A percentile compares a stretch with the other conserved stretches of the same genome.
Conservation (phyloP, 164 flowering plant genomes). For the Magnolia changhungtana region DNA sequence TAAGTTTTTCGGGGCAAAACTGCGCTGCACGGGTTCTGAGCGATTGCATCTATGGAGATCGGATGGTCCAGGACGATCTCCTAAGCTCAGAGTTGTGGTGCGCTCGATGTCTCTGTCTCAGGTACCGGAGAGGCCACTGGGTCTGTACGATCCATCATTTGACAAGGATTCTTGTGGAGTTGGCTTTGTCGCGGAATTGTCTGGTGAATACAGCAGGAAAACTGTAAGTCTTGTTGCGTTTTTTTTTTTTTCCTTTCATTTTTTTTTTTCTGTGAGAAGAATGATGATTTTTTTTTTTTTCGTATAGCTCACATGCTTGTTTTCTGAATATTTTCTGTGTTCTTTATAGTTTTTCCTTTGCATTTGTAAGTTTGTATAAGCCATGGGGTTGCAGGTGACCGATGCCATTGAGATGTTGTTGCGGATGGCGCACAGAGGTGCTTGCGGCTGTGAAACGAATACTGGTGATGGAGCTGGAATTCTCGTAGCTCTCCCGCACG, state of each 20-base stretch:
- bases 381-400: constrained; percentile 44
- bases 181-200: constrained; percentile 92
- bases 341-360: neutral
- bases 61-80: constrained; percentile 65
- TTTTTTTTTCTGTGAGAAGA: neutral
- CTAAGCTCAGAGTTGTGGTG: constrained; percentile 51
- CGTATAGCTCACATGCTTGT: neutral
- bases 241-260: neutral
- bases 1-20: constrained; percentile 41
- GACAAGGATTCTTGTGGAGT: constrained; percentile 99
- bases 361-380: neutral
- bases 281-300: no score
- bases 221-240: constrained; percentile 45
- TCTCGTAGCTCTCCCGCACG: constrained; percentile 90
- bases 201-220: constrained; percentile 81
- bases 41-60: constrained; percentile 57
- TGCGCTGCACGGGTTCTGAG: constrained; percentile 38
- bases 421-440: constrained; percentile 96
- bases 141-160: constrained; percentile 78
- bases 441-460: constrained; percentile 95
- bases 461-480: constrained; percentile 99
- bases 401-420: constrained; percentile 95
- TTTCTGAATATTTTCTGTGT: neutral
- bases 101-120: constrained; percentile 56
- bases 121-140: constrained; percentile 93